Evolutionary conservation across 305 asterid species (phyloP), one percentile per base, ranked within the genome.

Genomic region (Salvia sclarea): DNA sequence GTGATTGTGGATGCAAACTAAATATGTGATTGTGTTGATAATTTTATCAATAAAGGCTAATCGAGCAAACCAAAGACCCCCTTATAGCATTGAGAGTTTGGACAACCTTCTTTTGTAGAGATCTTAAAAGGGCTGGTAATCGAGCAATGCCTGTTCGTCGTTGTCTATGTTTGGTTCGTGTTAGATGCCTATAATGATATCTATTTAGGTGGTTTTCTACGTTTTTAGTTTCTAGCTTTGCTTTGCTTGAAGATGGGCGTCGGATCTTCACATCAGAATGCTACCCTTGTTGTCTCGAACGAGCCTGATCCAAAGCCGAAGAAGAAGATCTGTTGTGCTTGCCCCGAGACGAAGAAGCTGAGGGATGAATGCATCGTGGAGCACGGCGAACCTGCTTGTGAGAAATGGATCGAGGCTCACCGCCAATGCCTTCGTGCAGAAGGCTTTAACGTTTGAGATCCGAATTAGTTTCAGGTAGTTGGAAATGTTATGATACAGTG

Each of bases 291-390:
- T 56, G 80, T 81, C 67, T 80, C 89, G 96, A 82, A 63, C 76
- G 82, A 75, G 80, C 53, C 85, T 0, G 89, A 79, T 71, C 70
- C 91, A 33, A 94, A 91, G 88, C 99, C 93, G 22, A 91, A 82
- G 88, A 90, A 90, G 90, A 94, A 84, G 86, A 91, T 94, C 11
- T 94, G 98, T 12, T 94, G 98, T 33, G 98, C 99, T 57, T 94
- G 96, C 82, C 99, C 99, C 1, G 98, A 91, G 8, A 94, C 98
- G 14, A 94, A 91, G 86, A 82, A 77, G 86, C 80, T 86, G 73
- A 86, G 97, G 61, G 98, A 94, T 48, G 97, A 94, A 79, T 94
- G 99, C 66, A 61, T 94, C 0, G 95, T 94, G 67, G 83, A 84
- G 84, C 84, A 91, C 28, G 96, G 98, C 1, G 98, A 94, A 86